Evolutionary conservation across 106 monocot species (phyloP), one percentile per base, ranked within the genome.

Genomic region (Triglochin maritima): DNA sequence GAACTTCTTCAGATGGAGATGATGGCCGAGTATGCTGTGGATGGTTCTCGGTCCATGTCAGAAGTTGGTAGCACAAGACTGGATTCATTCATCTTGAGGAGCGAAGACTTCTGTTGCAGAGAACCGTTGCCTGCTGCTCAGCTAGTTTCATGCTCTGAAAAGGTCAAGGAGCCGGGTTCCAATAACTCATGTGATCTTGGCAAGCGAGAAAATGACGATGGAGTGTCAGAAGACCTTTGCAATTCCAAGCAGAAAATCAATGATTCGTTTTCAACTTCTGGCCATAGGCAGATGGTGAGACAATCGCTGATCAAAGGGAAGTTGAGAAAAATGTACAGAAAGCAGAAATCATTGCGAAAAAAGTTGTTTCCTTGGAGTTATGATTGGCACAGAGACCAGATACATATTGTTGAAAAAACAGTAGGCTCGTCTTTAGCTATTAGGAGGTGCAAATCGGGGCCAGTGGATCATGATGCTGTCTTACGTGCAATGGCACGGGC

Each of bases 281-380:
- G 73, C 17, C 74, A 76, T 7, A 78, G 68, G 50, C 71, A 87
- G 67, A 71, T 74, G 46, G 65, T 72, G 45, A 85, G 71, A 68
- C 74, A 60, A 51, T 81, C 69, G 50, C 15, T 87, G 10, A 64
- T 85, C 49, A 75, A 88, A 43, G 72, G 79, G n/a, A 88, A 72
- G 64, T 55, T 88, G 43, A 88, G 81, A 68, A 81, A 75, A 70
- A 82, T 88, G 79, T 86, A 86, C 64, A 81, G 63, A 50, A 93
- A 82, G 67, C 81, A 80, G 58, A 93, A 84, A 76, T 80, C 83
- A n/a, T 67, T 88, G 42, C 81, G 83, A 6, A 93, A 84, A 69
- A 94, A 94, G 65, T 62, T 94, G 41, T 89, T 94, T 60, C 90
- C 90, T 44, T 96, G 95, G 95, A 88, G 76, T 67, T 90, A 86